A percentile compares a stretch with the other conserved stretches of the same genome.
These are phyloP conservation scores for Zangia roseola DNA, from an alignment of 768 basidiomycete species.

Conservation along the genomic window DNA sequence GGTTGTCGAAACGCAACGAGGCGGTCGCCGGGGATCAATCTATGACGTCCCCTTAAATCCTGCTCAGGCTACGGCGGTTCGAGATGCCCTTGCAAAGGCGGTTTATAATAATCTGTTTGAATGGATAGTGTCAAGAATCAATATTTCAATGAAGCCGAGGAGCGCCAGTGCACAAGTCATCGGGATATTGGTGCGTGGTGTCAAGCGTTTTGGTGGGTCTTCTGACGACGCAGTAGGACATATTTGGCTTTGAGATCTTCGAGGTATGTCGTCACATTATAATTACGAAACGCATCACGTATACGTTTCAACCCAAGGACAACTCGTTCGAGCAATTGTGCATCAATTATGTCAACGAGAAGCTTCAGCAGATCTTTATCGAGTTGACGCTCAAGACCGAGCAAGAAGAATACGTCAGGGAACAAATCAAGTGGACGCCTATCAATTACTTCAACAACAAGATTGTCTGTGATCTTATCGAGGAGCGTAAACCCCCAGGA, in stretches of 20 bases:
- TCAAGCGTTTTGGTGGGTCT: background rate
- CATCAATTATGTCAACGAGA: conserved; percentile 99
- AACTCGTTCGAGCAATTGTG: conserved; percentile 98
- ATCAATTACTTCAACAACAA: conserved; percentile 99
- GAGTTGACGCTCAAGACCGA: conserved; percentile 98
- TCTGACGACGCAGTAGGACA: conserved; percentile 56
- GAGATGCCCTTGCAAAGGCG: conserved; percentile 92
- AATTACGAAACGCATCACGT: conserved; percentile 1
- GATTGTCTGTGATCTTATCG: conserved; percentile 97
- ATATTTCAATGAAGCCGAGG: conserved; percentile 93
- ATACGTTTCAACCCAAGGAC: conserved; percentile 52
- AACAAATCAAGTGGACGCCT: conserved; percentile 99
- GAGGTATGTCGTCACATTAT: conserved; percentile 50
- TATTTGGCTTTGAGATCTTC: conserved; percentile 99
- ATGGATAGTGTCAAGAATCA: conserved; percentile 97
- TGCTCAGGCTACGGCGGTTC: conserved; percentile 82
- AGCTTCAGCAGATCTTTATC: conserved; percentile 99
- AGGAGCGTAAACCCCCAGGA: conserved; percentile 93
- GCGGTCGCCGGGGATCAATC: conserved; percentile 91
- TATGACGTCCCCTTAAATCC: conserved; percentile 96
- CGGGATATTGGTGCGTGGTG: conserved; percentile 74
- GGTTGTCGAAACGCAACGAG: conserved; percentile 89
- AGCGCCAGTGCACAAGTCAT: conserved; percentile 74
- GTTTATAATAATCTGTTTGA: conserved; percentile 99
- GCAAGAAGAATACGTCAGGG: conserved; percentile 97